phyloP scores from a whole-genome alignment of 2,329 filamentous ascomycete genomes.

The Aspergillus sp. region DNA sequence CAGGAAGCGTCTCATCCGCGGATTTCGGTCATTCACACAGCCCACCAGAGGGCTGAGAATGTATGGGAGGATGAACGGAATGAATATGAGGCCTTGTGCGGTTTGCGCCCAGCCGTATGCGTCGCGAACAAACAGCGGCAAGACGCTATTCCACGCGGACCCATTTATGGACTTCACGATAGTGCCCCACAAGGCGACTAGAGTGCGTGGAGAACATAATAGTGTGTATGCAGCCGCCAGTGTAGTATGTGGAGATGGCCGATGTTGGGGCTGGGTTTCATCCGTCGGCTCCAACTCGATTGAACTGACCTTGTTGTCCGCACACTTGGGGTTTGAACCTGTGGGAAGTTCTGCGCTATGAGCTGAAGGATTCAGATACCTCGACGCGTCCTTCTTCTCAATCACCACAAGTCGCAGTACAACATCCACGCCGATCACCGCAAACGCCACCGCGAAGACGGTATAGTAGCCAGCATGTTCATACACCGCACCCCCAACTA shows the following conservation, averaged over 20 bases:
- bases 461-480: conserved; percentile 1
- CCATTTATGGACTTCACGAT: neutral
- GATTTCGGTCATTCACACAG: neutral
- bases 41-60: neutral
- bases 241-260: neutral
- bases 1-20: neutral
- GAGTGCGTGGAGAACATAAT: neutral
- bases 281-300: no score
- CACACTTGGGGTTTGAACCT: no score
- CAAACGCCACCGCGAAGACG: neutral
- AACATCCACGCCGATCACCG: neutral
- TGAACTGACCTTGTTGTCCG: no score
- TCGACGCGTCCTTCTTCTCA: neutral
- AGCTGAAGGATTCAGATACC: no score
- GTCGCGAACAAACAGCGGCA: conserved; percentile 1
- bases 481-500: neutral
- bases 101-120: neutral
- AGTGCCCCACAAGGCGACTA: neutral
- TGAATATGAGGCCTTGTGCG: conserved; percentile 1
- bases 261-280: no score
- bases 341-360: no score
- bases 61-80: neutral
- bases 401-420: neutral
- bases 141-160: neutral
- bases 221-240: neutral